These are phyloP conservation scores for Zymoseptoria passerinii DNA, from an alignment of 2,329 filamentous ascomycete genomes.

Conservation along the genomic window DNA sequence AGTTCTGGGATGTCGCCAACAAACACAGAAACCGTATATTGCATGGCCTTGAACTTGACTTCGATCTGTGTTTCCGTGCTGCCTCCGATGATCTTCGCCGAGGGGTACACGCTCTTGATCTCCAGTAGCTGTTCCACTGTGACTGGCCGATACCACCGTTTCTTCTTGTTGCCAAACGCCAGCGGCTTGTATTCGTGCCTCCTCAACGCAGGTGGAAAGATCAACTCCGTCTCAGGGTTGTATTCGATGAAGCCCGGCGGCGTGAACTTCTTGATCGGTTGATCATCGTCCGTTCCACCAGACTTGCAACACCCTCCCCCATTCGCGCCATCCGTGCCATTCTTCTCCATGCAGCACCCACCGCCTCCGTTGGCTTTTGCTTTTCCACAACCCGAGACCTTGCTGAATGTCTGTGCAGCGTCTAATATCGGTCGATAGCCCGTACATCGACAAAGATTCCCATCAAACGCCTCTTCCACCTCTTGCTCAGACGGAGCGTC, in stretches of 20 bases:
- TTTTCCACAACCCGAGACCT: conserved; percentile 45
- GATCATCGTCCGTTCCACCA: conserved; percentile 32
- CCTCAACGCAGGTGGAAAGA: conserved; percentile 79
- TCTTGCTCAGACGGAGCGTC: conserved; percentile 68
- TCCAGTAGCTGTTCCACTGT: conserved; percentile 80
- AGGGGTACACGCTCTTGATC: conserved; percentile 78
- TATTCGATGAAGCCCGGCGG: conserved; percentile 91
- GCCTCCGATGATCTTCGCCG: conserved; percentile 88
- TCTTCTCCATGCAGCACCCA: conserved; percentile 62
- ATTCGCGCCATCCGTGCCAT: conserved; percentile 42
- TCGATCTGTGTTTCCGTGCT: conserved; percentile 98
- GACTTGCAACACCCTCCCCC: conserved; percentile 54
- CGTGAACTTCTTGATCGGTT: conserved; percentile 58
- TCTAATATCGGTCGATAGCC: conserved; percentile 92
- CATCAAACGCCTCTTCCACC: conserved; percentile 93
- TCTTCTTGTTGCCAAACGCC: conserved; percentile 87
- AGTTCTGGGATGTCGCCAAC: conserved; percentile 90
- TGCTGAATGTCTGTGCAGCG: conserved; percentile 80
- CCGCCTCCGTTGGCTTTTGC: conserved; percentile 50
- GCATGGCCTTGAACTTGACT: conserved; percentile 92
- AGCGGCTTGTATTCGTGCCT: conserved; percentile 76
- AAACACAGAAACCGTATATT: conserved; percentile 82
- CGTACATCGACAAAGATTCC: conserved; percentile 90
- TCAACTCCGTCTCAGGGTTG: conserved; percentile 85
- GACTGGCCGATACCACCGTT: conserved; percentile 85